These are phyloP conservation scores for Bonia amplexicaulis DNA, from an alignment of 176 grass and related monocot genomes.

Conservation along the genomic window DNA sequence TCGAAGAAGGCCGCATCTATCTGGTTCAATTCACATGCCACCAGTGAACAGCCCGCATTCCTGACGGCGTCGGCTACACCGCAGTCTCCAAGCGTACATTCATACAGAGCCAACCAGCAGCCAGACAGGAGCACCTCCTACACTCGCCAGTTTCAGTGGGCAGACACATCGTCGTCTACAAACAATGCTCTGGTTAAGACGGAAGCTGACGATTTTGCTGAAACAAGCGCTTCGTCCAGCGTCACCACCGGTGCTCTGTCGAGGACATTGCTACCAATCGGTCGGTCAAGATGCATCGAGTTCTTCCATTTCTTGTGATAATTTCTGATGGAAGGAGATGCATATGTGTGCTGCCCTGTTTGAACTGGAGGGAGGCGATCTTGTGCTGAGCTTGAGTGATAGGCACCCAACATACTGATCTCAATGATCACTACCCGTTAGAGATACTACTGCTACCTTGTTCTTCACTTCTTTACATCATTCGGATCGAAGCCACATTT, in stretches of 20 bases:
- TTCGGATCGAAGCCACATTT: slow-evolving; percentile 21
- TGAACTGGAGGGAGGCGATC: neutral
- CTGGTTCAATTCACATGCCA: slow-evolving; percentile 13
- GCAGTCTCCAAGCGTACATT: neutral
- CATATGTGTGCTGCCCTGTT: neutral
- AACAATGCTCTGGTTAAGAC: neutral
- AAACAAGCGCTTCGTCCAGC: neutral
- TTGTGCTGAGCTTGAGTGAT: neutral
- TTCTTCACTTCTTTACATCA: slow-evolving; percentile 21
- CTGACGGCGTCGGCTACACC: neutral
- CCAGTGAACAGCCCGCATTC: slow-evolving; percentile 2
- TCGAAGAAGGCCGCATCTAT: slow-evolving; percentile 21
- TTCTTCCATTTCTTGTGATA: slow-evolving; percentile 58
- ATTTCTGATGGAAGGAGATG: neutral
- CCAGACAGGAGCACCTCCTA: neutral
- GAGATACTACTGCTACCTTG: neutral
- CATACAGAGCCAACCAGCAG: slow-evolving; percentile 23
- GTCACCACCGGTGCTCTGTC: slow-evolving; percentile 15
- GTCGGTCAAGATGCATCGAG: slow-evolving; percentile 53
- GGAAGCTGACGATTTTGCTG: slow-evolving; percentile 11
- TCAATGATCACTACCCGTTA: neutral
- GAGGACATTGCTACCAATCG: slow-evolving; percentile 43
- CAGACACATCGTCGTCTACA: neutral
- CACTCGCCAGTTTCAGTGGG: slow-evolving; percentile 20
- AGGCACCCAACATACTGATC: neutral